phyloP scores from a whole-genome alignment of 208 protist species.

The Trypanosoma brucei region DNA sequence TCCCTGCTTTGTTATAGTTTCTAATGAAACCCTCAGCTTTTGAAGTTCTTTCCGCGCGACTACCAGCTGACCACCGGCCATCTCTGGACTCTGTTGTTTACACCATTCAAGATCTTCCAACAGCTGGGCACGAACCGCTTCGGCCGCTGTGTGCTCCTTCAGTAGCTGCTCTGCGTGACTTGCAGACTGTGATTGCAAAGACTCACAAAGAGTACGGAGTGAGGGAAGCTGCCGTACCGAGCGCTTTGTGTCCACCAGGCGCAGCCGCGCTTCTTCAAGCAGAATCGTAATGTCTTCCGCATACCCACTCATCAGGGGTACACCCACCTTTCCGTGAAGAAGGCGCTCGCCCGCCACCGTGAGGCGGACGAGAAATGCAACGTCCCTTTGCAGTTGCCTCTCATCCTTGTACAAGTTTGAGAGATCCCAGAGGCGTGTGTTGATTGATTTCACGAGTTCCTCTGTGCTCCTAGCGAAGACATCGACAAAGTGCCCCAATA shows the following conservation, averaged over 20 bases:
- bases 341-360: slow-evolving; percentile 9
- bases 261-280: slow-evolving; percentile 2
- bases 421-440: slow-evolving; percentile 5
- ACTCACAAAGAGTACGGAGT: background rate
- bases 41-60: slow-evolving; percentile 34
- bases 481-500: slow-evolving; percentile 5
- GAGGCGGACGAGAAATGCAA: slow-evolving; percentile 15
- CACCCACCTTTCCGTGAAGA: slow-evolving; percentile 16
- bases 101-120: slow-evolving; percentile 46
- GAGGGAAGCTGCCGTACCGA: slow-evolving; percentile 7
- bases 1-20: slow-evolving; percentile 17
- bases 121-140: slow-evolving; percentile 11
- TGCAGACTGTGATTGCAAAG: slow-evolving; percentile 4
- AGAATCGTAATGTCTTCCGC: slow-evolving; percentile 1
- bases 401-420: background rate
- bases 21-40: slow-evolving; percentile 17
- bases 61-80: slow-evolving; percentile 14
- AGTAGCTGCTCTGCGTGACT: slow-evolving; percentile 5
- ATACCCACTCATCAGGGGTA: background rate
- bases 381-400: slow-evolving; percentile 2
- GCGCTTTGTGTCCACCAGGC: background rate
- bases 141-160: slow-evolving; percentile 13
- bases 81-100: slow-evolving; percentile 29
- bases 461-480: slow-evolving; percentile 4
- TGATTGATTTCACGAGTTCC: slow-evolving; percentile 3